These are phyloP conservation scores for Chaetomium sp. DNA, from an alignment of 2,329 filamentous ascomycete genomes.

Conservation along the genomic window DNA sequence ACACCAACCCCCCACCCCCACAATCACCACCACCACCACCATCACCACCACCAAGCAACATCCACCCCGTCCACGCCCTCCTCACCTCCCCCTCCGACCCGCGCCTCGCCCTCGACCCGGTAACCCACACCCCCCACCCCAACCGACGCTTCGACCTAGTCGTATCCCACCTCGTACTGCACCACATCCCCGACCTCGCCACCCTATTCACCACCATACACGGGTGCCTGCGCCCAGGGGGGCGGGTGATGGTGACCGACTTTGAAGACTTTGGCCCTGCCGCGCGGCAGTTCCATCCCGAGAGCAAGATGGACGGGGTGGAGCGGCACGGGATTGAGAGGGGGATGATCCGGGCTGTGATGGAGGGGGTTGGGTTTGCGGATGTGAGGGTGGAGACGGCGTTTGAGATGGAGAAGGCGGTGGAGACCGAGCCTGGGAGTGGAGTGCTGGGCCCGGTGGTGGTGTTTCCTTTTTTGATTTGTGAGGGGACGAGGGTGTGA, in stretches of 20 bases:
- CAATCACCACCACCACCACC: background rate
- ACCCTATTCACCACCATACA: conserved; percentile 49
- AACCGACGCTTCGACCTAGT: conserved; percentile 53
- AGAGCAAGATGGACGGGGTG: conserved; percentile 54
- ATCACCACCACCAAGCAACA: conserved; percentile 41
- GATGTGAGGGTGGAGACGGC: conserved; percentile 51
- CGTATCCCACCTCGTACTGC: conserved; percentile 56
- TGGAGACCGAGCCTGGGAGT: conserved; percentile 50
- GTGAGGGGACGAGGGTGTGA: conserved; percentile 37
- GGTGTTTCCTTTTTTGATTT: conserved; percentile 46
- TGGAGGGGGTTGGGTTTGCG: conserved; percentile 52
- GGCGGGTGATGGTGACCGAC: conserved; percentile 56
- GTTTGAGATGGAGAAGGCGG: conserved; percentile 53
- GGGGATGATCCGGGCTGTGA: conserved; percentile 45
- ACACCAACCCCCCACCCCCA: conserved; percentile 24
- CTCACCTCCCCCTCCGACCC: conserved; percentile 54
- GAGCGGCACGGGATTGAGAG: conserved; percentile 55
- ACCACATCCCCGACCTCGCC: conserved; percentile 54
- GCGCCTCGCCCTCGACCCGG: conserved; percentile 42
- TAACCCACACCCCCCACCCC: conserved; percentile 31
- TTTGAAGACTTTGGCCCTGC: conserved; percentile 59
- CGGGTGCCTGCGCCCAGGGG: conserved; percentile 51
- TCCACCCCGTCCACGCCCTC: conserved; percentile 49
- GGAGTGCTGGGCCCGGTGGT: conserved; percentile 40
- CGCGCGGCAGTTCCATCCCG: conserved; percentile 55